A percentile compares a stretch with the other conserved stretches of the same genome.
Evolutionary conservation across 192 early-diverging fungal species (phyloP).

Genomic region (Rhizophagus clarus): DNA sequence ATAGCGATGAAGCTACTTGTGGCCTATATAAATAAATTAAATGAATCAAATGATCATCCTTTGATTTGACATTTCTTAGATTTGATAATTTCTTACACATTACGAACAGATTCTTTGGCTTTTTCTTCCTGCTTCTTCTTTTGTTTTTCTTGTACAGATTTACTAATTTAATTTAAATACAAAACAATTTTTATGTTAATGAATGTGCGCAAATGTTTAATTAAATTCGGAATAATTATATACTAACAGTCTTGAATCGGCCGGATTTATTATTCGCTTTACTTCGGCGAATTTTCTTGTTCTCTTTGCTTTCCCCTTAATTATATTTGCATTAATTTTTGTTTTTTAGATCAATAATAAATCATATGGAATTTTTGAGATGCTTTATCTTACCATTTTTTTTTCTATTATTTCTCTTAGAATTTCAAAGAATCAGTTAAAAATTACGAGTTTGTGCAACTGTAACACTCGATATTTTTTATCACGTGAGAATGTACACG

Average conservation of each 20-base stretch:
- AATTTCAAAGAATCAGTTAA: too few species aligned
- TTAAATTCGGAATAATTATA: constrained; percentile 30
- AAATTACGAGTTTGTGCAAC: too few species aligned
- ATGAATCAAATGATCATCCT: not conserved
- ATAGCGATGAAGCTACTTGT: constrained; percentile 90
- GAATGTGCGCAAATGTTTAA: constrained; percentile 12
- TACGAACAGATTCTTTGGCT: constrained; percentile 67
- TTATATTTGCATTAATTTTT: not conserved
- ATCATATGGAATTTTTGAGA: not conserved
- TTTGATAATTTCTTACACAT: constrained; percentile 60
- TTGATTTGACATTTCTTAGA: not conserved
- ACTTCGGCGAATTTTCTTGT: constrained; percentile 94
- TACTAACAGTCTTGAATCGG: constrained; percentile 85
- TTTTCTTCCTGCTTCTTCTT: constrained; percentile 70
- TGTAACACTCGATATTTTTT: too few species aligned
- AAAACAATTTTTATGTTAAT: not conserved
- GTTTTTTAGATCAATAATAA: not conserved
- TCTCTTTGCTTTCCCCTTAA: constrained; percentile 86
- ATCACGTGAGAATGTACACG: too few species aligned
- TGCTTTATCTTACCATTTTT: not conserved
- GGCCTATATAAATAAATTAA: constrained; percentile 49
- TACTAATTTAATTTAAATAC: constrained; percentile 32
- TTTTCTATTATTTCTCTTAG: not conserved
- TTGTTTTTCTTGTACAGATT: constrained; percentile 64
- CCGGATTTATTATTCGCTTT: constrained; percentile 90